phyloP scores from a whole-genome alignment of 192 early-diverging fungal species.

The Geosiphon pyriformis region DNA sequence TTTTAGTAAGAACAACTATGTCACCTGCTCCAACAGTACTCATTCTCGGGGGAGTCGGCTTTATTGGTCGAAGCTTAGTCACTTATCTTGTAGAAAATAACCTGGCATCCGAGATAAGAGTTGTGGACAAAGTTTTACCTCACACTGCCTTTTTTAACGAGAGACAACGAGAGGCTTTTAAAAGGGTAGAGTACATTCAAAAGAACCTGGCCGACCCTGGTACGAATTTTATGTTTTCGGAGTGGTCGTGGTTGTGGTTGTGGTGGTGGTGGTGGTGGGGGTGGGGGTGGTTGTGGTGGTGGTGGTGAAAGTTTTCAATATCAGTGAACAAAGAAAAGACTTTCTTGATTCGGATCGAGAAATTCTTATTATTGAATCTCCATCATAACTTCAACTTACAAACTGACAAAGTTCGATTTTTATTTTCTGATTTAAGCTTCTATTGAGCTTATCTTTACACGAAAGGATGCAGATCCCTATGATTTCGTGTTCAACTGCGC shows the following conservation, averaged over 20 bases:
- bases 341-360: neutral
- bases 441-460: constrained; percentile 65
- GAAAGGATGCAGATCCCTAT: constrained; percentile 61
- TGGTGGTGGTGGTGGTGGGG: too few relatives aligned
- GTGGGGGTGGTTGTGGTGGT: too few relatives aligned
- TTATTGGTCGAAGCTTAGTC: constrained; percentile 78
- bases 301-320: too few relatives aligned
- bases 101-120: constrained; percentile 57
- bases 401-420: too few relatives aligned
- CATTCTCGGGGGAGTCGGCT: constrained; percentile 79
- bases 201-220: constrained; percentile 69
- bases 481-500: constrained; percentile 96
- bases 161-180: constrained; percentile 58
- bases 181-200: constrained; percentile 73
- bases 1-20: too few relatives aligned
- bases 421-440: too few relatives aligned
- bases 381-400: too few relatives aligned
- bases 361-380: neutral
- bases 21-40: constrained; percentile 56
- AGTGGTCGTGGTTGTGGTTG: too few relatives aligned
- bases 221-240: constrained; percentile 29
- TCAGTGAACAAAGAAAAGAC: neutral
- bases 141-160: constrained; percentile 71
- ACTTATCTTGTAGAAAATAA: constrained; percentile 62
- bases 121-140: constrained; percentile 78